Evolutionary conservation across 495 filamentous ascomycete genomes (phyloP), one percentile per base, ranked within the genome.

Genomic region (Xylaria castorea): DNA sequence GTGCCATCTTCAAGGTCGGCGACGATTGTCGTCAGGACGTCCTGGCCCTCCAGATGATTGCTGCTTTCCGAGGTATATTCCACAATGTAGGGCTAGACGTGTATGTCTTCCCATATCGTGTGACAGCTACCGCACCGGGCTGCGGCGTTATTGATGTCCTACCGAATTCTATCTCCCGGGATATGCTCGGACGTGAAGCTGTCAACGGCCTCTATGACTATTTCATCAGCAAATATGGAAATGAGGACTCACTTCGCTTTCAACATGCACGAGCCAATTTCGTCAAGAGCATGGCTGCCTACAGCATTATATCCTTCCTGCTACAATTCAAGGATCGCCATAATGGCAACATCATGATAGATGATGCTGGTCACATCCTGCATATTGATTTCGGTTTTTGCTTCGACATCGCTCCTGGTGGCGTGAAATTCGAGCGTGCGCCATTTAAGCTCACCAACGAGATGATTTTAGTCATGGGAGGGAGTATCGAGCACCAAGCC

Each of bases 351-450:
- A 98, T 99, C 84, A 98, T 99, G 97, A 88, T 99, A 53, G 94
- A 98, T 78, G 95, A 97, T 76, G 92, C 91, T 2, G 97, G 97
- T 6, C 96, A 98, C 82, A 97, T 99, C 79, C 90, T 99, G 25
- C 97, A 99, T 82, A 97, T 99, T 80, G 96, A 99, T 83, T 99
- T 99, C 77, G 97, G 97, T 25, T 99, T 99, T 86, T 98, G 95
- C 82, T 98, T 99, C 81, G 97, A 99, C 79, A 98, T 99, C 77
- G 97, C 94, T 1, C 97, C 97, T 0, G 97, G 97, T 51, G 97
- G 97, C 27, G 92, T 98, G 66, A 93, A 92, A 67, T 99, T 99
- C 77, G 97, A 99, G 83, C 92, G 97, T 34, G 97, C 97, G 0
- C 97, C 97, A 0, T 99, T 99, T 89, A 99, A 99, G 82, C 88